These are phyloP conservation scores for Aureobasidium pullulans DNA, from an alignment of 2,329 filamentous ascomycete species.

Conservation along the genomic window DNA sequence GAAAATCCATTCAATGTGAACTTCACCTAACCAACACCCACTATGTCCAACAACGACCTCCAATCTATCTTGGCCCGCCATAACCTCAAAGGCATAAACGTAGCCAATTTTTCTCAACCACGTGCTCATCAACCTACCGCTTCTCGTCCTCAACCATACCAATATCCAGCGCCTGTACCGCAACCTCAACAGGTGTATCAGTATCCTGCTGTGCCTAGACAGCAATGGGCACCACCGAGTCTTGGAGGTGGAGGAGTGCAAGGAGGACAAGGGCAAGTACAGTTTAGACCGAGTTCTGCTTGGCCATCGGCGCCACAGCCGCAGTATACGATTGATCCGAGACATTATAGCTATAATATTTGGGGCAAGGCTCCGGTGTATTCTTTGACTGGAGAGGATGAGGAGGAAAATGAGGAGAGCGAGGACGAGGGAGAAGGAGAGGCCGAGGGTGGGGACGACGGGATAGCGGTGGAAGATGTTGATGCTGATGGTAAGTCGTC, in stretches of 20 bases:
- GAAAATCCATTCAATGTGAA: not conserved
- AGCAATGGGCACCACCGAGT: not conserved
- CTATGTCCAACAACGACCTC: not conserved
- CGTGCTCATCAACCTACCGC: not conserved
- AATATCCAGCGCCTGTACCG: not conserved
- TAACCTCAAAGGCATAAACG: slow-evolving; percentile 1
- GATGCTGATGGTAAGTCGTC: not conserved
- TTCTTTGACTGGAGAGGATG: slow-evolving; percentile 1
- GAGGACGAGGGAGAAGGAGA: not conserved
- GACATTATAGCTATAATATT: slow-evolving; percentile 6
- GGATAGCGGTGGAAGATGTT: not conserved
- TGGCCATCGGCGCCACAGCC: not conserved
- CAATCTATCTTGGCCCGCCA: slow-evolving; percentile 4
- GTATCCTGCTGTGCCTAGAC: not conserved
- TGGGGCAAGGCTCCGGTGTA: slow-evolving; percentile 9
- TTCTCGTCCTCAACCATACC: not conserved
- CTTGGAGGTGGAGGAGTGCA: not conserved
- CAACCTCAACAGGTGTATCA: not conserved
- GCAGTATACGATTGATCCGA: slow-evolving; percentile 8
- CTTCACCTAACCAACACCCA: not conserved
- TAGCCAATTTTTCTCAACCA: not conserved
- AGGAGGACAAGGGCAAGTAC: not conserved
- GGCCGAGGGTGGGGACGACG: not conserved
- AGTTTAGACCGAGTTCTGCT: not conserved
- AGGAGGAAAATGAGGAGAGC: not conserved